phyloP scores from a whole-genome alignment of 2,329 filamentous ascomycete genomes.

The Talaromyces verruculosus region DNA sequence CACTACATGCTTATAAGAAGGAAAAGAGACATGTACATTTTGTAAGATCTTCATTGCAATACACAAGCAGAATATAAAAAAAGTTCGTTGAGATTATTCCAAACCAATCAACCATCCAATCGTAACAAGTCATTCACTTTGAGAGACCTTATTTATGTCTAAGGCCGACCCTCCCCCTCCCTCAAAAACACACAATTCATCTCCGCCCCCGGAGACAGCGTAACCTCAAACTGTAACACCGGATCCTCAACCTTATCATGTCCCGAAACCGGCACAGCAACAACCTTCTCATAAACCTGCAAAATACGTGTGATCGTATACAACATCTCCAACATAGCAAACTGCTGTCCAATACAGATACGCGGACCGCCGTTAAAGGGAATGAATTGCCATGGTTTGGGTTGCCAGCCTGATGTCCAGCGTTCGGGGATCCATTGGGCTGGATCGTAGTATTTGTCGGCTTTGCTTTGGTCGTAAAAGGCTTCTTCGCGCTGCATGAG shows the following conservation, averaged over 20 bases:
- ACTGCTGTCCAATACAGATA: constrained; percentile 61
- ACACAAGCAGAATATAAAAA: not conserved
- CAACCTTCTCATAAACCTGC: constrained; percentile 43
- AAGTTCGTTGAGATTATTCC: not conserved
- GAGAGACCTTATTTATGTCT: not conserved
- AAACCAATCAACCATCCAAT: not conserved
- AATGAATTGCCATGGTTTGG: constrained; percentile 56
- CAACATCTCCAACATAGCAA: constrained; percentile 60
- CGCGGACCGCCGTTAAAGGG: constrained; percentile 56
- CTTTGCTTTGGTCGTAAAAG: constrained; percentile 46
- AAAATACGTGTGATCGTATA: constrained; percentile 49
- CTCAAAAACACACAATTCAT: constrained; percentile 43
- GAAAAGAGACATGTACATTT: not conserved
- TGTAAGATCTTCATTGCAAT: not conserved
- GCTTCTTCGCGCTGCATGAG: constrained; percentile 54
- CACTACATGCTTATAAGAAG: not conserved
- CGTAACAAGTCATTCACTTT: not conserved
- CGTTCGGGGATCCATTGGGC: constrained; percentile 52
- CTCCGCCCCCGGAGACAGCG: constrained; percentile 39
- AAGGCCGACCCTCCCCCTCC: constrained; percentile 26
- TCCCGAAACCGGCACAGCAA: constrained; percentile 34
- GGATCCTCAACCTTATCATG: constrained; percentile 39
- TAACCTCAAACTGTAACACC: constrained; percentile 39
- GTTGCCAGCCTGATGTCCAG: constrained; percentile 52
- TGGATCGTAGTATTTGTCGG: constrained; percentile 42